phyloP scores from a whole-genome alignment of 257 asterid species.

The Ligustrum vulgare region DNA sequence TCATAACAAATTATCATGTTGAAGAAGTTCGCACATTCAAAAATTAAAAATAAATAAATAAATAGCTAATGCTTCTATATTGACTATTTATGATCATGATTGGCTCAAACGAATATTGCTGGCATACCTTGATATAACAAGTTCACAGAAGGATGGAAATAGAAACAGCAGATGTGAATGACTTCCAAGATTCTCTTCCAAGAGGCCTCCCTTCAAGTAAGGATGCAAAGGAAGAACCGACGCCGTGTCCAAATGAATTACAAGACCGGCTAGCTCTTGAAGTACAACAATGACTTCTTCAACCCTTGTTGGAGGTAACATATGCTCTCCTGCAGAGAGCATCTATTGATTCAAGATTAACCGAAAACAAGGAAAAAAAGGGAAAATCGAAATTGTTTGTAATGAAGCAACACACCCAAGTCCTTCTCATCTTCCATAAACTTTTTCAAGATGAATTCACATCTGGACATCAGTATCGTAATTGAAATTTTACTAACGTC shows the following conservation, averaged over 20 bases:
- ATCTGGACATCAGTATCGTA: constrained; percentile 63
- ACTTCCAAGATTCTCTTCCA: constrained; percentile 38
- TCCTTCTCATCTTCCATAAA: constrained; percentile 78
- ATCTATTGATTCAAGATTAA: constrained; percentile 17
- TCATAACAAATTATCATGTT: neutral
- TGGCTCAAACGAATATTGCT: constrained; percentile 11
- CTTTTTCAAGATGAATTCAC: constrained; percentile 78
- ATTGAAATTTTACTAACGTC: constrained; percentile 77
- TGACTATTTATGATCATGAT: neutral
- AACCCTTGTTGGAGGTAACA: constrained; percentile 81
- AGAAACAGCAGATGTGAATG: constrained; percentile 83
- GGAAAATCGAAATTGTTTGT: constrained; percentile 3
- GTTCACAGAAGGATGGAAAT: constrained; percentile 89
- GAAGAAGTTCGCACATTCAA: constrained; percentile 10
- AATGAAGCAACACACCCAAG: constrained; percentile 51
- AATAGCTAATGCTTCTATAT: neutral
- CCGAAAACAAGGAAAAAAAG: constrained; percentile 8
- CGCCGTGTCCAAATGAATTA: constrained; percentile 73
- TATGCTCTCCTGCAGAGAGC: constrained; percentile 58
- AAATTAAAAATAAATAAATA: neutral
- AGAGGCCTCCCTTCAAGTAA: constrained; percentile 51
- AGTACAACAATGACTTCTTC: constrained; percentile 86
- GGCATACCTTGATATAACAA: constrained; percentile 83
- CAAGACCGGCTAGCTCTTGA: constrained; percentile 79
- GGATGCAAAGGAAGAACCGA: constrained; percentile 69